Percentiles rank a stretch among this genome's conserved stretches.
phyloP scores from a whole-genome alignment of 2,329 filamentous ascomycete species.

The Diaporthe longicolla region DNA sequence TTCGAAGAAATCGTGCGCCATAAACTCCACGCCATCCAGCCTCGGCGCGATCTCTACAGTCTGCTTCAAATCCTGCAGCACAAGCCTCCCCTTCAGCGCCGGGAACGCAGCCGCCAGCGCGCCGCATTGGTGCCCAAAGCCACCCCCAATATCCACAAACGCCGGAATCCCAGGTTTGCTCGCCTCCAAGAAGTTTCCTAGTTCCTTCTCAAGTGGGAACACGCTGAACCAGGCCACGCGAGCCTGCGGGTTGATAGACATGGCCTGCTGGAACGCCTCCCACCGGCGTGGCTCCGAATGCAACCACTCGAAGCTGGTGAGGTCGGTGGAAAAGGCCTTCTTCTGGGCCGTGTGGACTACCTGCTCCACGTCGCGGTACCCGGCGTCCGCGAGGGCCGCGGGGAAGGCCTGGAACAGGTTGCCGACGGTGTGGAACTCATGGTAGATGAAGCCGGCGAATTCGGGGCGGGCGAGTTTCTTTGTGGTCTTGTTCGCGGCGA shows the following conservation, averaged over 20 bases:
- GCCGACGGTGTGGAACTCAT: constrained; percentile 8
- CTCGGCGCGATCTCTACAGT: not conserved
- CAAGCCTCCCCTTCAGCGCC: constrained; percentile 3
- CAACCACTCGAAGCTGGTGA: constrained; percentile 10
- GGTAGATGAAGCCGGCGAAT: not conserved
- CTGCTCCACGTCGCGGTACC: constrained; percentile 1
- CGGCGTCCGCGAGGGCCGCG: not conserved
- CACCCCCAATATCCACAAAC: constrained; percentile 36
- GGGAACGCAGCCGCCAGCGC: constrained; percentile 18
- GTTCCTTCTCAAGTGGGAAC: constrained; percentile 45
- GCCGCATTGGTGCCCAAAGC: constrained; percentile 44
- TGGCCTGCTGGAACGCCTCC: constrained; percentile 41
- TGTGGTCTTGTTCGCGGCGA: constrained; percentile 16
- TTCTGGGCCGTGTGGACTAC: not conserved
- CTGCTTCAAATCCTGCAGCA: constrained; percentile 34
- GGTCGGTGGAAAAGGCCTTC: constrained; percentile 13
- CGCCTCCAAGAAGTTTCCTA: not conserved
- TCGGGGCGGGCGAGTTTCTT: constrained; percentile 16
- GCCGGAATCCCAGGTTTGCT: not conserved
- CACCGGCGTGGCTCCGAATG: not conserved
- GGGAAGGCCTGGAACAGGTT: not conserved
- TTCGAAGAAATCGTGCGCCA: constrained; percentile 17
- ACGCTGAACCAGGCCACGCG: constrained; percentile 45
- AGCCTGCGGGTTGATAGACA: constrained; percentile 44
- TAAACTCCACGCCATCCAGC: constrained; percentile 3